Percentiles rank a stretch among this genome's conserved stretches.
phyloP scores from a whole-genome alignment of 2,329 filamentous ascomycete species.

The Neurospora sp. region DNA sequence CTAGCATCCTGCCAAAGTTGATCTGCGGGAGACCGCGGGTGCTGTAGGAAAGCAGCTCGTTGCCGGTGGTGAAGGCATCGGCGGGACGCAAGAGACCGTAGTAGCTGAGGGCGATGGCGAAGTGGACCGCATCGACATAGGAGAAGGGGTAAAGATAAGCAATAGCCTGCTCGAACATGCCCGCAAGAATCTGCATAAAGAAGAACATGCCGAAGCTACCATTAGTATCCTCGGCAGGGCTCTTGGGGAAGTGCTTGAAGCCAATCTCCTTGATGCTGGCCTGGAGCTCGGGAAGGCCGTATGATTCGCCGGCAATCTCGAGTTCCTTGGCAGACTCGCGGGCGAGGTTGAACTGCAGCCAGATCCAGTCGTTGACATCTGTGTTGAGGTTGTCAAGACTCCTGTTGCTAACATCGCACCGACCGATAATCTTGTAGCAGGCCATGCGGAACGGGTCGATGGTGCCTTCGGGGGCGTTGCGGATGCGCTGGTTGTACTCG shows the following conservation, averaged over 20 bases:
- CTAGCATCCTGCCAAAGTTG: conserved; percentile 88
- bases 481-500: conserved; percentile 77
- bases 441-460: conserved; percentile 94
- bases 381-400: conserved; percentile 53
- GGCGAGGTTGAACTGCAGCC: conserved; percentile 62
- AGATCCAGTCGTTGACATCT: conserved; percentile 62
- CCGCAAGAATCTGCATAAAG: conserved; percentile 80
- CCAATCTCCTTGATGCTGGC: conserved; percentile 80
- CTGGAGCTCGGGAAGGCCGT: conserved; percentile 60
- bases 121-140: conserved; percentile 90
- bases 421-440: conserved; percentile 95
- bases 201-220: conserved; percentile 86
- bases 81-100: conserved; percentile 85
- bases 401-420: conserved; percentile 56
- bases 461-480: conserved; percentile 76
- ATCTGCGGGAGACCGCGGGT: conserved; percentile 68
- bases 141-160: conserved; percentile 86
- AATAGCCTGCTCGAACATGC: conserved; percentile 89
- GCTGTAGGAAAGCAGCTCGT: conserved; percentile 59
- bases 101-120: conserved; percentile 78
- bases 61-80: conserved; percentile 64
- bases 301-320: conserved; percentile 57
- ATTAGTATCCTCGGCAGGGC: conserved; percentile 59
- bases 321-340: conserved; percentile 54
- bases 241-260: conserved; percentile 80